Evolutionary conservation across 805 yeast genomes (phyloP).

Genomic region (Cyberlindnera meyerae): DNA sequence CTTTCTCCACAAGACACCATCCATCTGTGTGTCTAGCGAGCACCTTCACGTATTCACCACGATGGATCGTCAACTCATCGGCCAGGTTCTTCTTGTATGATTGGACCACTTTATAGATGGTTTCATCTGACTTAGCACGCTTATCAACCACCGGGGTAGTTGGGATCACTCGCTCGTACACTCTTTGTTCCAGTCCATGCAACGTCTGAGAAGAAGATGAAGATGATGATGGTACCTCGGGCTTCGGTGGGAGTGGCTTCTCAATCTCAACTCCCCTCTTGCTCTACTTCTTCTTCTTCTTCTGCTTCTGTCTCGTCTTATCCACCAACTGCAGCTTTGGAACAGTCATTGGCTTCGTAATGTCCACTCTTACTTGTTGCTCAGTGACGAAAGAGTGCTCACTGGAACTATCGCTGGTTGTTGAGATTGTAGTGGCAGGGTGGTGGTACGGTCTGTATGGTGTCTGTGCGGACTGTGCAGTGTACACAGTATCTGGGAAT

Average conservation of each 20-base stretch:
- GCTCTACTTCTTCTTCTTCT: slow-evolving; percentile 3
- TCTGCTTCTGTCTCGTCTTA: slow-evolving; percentile 3
- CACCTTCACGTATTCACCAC: slow-evolving; percentile 31
- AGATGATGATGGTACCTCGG: too few relatives aligned
- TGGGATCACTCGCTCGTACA: slow-evolving; percentile 17
- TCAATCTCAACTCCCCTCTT: neutral
- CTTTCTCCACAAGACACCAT: slow-evolving; percentile 39
- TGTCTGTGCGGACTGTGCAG: too few relatives aligned
- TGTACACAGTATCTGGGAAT: slow-evolving; percentile 18
- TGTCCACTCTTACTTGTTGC: slow-evolving; percentile 14
- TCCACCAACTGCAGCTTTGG: slow-evolving; percentile 17
- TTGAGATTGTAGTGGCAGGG: too few relatives aligned
- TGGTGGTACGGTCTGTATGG: slow-evolving; percentile 5
- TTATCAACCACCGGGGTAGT: slow-evolving; percentile 18
- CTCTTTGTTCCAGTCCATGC: slow-evolving; percentile 20
- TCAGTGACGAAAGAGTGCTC: slow-evolving; percentile 4
- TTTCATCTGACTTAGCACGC: slow-evolving; percentile 8
- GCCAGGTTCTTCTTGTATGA: slow-evolving; percentile 29
- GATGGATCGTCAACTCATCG: slow-evolving; percentile 31
- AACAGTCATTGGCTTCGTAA: slow-evolving; percentile 3
- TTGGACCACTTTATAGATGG: slow-evolving; percentile 20
- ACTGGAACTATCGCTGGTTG: slow-evolving; percentile 2
- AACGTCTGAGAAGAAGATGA: too few relatives aligned
- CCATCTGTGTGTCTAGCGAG: slow-evolving; percentile 40
- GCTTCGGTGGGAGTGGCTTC: slow-evolving; percentile 24